Evolutionary conservation across 129 eudicot genomes (phyloP), one percentile per base, ranked within the genome.

Genomic region (Oenanthe sinensis): DNA sequence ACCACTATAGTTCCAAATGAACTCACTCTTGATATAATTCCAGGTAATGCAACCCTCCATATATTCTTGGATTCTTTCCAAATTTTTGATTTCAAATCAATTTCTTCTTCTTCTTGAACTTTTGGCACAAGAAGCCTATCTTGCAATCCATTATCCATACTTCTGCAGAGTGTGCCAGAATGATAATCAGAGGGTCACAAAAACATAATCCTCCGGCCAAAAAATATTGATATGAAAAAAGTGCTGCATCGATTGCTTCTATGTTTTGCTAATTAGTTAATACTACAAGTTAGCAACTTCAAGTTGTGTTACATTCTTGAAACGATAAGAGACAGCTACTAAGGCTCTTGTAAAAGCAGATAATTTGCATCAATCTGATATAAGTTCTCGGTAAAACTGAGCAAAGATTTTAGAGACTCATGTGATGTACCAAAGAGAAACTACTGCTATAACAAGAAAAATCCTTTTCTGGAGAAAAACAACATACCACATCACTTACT

Each of bases 1-100:
- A 91, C 86, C 22, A 89, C 89, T 39, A 89, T 82, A 16, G 89
- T 82, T 60, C 94, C 95, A 22, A 89, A 91, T 3, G 90, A 81
- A 46, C 89, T 47, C 76, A 91, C 90, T 78, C 95, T 82, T 30
- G 92, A 85, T 54, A 91, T 75, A 22, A 91, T 78, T 42, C 94
- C 91, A 12, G 97, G 97, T 47, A 89, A 81, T 39, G 97, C 97
- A 1, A 89, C 91, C 71, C 89, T 83, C 94, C 94, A 91, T 81
- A 91, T 85, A 67, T 86, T 86, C 82, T 87, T 89, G 28, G 94
- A 86, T 77, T 91, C 97, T 5, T 81, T 84, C 85, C 84, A 86
- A 48, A 91, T 80, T 75, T 90, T 84, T 26, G 37, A 50, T 71
- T 81, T 83, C 82, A 91, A 82, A 71, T 71, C 65, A 30, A 40